Base-by-base conservation (phyloP, 2,329 filamentous ascomycete species). In the Fusarium sp. region DNA sequence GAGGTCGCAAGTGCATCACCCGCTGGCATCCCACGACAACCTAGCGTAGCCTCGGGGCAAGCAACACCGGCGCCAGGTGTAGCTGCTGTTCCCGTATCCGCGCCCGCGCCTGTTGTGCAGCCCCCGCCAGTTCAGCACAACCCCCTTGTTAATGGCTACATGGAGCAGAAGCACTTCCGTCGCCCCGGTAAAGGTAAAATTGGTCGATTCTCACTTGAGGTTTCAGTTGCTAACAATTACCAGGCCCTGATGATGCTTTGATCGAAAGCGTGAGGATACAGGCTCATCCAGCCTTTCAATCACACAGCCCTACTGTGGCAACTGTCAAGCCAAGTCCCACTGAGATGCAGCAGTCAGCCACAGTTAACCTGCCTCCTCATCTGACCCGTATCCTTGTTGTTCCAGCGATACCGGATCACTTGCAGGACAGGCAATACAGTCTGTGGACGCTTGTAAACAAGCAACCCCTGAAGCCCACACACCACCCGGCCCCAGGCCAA, bases 401-500 rank as follows among this genome's bases (percentile, higher is more conserved):
- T 24, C 92, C 93, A 5, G 88, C 88, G 13, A 86, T 97, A 20
- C 89, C 91, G 1, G 84, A 91, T 10, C 87, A 88, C 37, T 83
- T 94, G 6, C 89, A 92, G 68, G 88, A 86, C 48, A 91, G 94
- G 35, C 91, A 94, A 60, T 94, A 94, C 83, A 94, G 92, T 79
- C 84, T 97, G 39, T 95, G 94, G 80, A 92, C 95, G 37, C 88
- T 91, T 2, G 87, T 93, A 57, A 94, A 95, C 78, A 90, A 88
- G 45, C 88, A 90, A 60, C 87, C 92, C 9, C 86, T 93, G n/a
- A 86, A 85, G 50, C 86, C 82, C 50, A 76, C 79, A 54, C 80
- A 72, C 41, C 82, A 83, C 39, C 88, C 89, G 71, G 86, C 88
- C 27, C 87, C 89, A 4, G 87, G 90, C 24, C 90, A 91, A 61